Evolutionary conservation across 2,329 filamentous ascomycete species (phyloP).

Genomic region (Stemphylium beticola): DNA sequence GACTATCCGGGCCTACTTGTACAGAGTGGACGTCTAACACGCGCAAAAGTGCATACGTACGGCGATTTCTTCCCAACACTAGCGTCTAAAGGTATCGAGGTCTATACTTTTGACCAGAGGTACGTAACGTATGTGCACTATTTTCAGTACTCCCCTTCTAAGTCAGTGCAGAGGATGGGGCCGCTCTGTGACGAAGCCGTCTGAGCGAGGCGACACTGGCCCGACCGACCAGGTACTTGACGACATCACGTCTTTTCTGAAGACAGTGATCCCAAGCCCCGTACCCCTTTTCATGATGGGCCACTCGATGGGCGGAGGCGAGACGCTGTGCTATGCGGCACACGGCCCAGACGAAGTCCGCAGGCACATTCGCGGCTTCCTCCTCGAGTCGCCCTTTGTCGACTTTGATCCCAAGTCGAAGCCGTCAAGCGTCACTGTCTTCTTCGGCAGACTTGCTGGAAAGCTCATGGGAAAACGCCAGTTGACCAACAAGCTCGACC

Average conservation of each 20-base stretch:
- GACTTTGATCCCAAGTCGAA: constrained; percentile 70
- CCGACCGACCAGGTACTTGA: constrained; percentile 73
- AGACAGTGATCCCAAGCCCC: constrained; percentile 59
- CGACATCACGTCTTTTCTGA: constrained; percentile 80
- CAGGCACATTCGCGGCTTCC: constrained; percentile 70
- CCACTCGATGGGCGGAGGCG: constrained; percentile 88
- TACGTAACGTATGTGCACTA: constrained; percentile 33
- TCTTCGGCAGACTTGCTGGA: constrained; percentile 70
- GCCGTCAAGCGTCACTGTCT: constrained; percentile 68
- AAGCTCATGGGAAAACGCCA: constrained; percentile 71
- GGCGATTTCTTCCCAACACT: constrained; percentile 74
- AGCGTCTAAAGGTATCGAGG: constrained; percentile 73
- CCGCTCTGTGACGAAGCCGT: constrained; percentile 66
- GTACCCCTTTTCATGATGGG: constrained; percentile 82
- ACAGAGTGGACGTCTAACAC: constrained; percentile 22
- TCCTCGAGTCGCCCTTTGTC: constrained; percentile 81
- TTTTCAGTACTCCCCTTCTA: constrained; percentile 12
- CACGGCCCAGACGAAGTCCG: constrained; percentile 59
- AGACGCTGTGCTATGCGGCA: constrained; percentile 68
- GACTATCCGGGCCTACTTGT: not conserved
- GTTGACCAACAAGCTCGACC: constrained; percentile 69
- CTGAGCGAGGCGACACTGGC: constrained; percentile 75
- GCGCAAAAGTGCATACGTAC: constrained; percentile 69
- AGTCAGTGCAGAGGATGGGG: constrained; percentile 74
- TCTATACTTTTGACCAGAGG: constrained; percentile 80